Evolutionary conservation across 192 early-diverging fungal genomes (phyloP).

Genomic region (Allomyces javanicus): DNA sequence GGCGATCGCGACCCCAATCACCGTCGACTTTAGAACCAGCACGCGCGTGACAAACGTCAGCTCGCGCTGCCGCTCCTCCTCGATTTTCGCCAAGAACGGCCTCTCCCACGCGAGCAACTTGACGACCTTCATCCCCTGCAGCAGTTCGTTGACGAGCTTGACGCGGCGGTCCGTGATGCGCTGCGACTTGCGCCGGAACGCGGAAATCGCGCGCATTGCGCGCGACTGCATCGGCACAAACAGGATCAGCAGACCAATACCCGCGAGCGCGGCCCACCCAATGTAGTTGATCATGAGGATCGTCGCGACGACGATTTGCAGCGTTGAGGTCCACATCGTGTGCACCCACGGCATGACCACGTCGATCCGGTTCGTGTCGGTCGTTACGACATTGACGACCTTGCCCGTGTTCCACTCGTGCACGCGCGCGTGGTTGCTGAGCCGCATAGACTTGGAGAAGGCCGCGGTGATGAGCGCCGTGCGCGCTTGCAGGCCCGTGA

Average conservation of each 20-base stretch:
- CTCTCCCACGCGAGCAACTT: neutral
- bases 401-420: neutral
- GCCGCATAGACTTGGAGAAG: neutral
- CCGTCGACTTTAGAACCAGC: neutral
- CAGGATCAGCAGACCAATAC: neutral
- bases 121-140: neutral
- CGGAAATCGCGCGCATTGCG: neutral
- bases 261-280: neutral
- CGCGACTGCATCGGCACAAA: neutral
- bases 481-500: neutral
- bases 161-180: neutral
- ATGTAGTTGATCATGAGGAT: neutral
- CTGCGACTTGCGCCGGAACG: neutral
- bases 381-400: slow-evolving; percentile 1
- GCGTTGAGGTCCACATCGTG: neutral
- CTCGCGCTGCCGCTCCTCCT: neutral
- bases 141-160: neutral
- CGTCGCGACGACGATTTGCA: neutral
- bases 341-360: neutral
- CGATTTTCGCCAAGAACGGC: neutral
- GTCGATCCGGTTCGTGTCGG: neutral
- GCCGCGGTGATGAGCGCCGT: neutral
- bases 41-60: neutral
- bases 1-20: neutral
- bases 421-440: neutral